Evolutionary conservation across 208 protist species (phyloP), one percentile per base, ranked within the genome.

Genomic region (Vickermania spadyakhi): DNA sequence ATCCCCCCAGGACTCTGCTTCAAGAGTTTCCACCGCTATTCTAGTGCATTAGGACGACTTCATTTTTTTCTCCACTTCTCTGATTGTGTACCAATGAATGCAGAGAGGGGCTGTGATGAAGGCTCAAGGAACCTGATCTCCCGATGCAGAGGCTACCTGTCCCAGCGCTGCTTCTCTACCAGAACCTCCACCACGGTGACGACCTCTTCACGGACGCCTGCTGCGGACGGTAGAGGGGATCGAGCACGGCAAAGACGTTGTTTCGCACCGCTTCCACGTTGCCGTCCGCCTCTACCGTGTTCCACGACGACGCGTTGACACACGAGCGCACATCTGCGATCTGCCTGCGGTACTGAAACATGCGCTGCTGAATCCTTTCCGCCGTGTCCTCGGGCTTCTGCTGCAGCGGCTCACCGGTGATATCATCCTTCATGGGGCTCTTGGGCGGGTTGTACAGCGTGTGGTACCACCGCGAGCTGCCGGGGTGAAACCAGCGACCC

Each of bases 381-480:
- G 80, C 77, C 41, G 76, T 94, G 70, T 98, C 96, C 54, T 97
- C 93, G 4, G 68, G 52, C 27, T 89, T 69, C 68, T 96, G 86
- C 51, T 86, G 72, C 0, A 98, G 85, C 36, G 72, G 69, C 64
- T 98, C 89, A 4, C 91, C 86, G 2, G 93, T 98, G 50, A 93
- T 63, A 67, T 98, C 94, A 63, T 98, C 94, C 29, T 84, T 80
- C 49, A 84, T 82, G 2, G 73, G 60, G 5, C 79, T 72, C 55
- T 84, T 83, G 4, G 96, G 94, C 13, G 94, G 94, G 72, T 89
- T 85, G 85, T 93, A 97, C 25, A 84, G 27, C 3, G 72, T 78
- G 79, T 98, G 89, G 58, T 98, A 98, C 41, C 87, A 78, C n/a
- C 96, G 79, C 1, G 93, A 93, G 22, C 77, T 91, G 18, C 50